A percentile compares a stretch with the other conserved stretches of the same genome.
Conservation (phyloP, 495 filamentous ascomycete species). For the Talaromyces borbonicus region DNA sequence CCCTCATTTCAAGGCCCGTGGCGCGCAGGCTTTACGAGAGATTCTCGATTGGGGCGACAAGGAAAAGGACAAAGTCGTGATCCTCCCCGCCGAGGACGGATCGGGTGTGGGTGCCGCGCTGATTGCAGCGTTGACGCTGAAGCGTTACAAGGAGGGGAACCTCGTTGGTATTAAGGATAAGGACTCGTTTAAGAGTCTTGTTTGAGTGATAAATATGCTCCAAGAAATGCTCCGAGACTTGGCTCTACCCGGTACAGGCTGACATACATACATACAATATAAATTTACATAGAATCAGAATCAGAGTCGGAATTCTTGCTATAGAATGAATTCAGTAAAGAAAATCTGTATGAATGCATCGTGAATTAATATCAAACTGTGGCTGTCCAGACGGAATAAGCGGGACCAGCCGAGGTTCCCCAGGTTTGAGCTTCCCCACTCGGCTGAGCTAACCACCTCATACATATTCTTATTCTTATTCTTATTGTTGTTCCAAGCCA, state of each 20-base stretch:
- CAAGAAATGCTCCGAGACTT: slow-evolving; percentile 10
- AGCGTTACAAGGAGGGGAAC: slow-evolving; percentile 72
- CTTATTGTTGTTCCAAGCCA: too few relatives aligned
- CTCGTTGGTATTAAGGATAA: slow-evolving; percentile 67
- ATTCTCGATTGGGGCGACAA: slow-evolving; percentile 81
- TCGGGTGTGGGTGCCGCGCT: slow-evolving; percentile 92
- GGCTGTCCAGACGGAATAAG: not conserved
- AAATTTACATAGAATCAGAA: not conserved
- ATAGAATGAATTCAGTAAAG: too few relatives aligned
- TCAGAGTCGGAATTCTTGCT: too few relatives aligned
- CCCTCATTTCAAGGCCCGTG: slow-evolving; percentile 89
- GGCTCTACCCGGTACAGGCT: not conserved
- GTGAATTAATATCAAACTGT: too few relatives aligned
- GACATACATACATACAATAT: not conserved
- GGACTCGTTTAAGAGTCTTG: slow-evolving; percentile 38
- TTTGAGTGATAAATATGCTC: too few relatives aligned
- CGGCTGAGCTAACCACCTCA: not conserved
- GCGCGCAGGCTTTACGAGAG: slow-evolving; percentile 80
- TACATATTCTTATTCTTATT: not conserved
- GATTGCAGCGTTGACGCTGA: slow-evolving; percentile 87
- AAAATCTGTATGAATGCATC: too few relatives aligned
- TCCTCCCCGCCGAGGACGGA: slow-evolving; percentile 85
- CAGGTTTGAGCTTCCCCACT: not conserved
- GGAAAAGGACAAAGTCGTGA: slow-evolving; percentile 74
- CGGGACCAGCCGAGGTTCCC: slow-evolving; percentile 1